Base-by-base conservation (phyloP, 2,329 filamentous ascomycete species). In the Alternaria consortialis region DNA sequence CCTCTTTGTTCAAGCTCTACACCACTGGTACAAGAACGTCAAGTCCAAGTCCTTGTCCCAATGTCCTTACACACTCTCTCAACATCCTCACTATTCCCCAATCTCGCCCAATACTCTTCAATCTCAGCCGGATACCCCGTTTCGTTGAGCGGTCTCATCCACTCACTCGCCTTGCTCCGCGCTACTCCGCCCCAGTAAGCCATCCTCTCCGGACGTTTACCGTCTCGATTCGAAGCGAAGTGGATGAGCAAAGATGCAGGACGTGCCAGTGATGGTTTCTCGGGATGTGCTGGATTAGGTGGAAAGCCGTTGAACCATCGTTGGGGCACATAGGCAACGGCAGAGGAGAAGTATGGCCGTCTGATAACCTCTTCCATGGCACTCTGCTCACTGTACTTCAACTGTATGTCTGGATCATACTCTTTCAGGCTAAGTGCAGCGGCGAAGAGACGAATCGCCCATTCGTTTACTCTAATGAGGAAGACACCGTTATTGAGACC, bases 401-500 rank as follows among this genome's bases (percentile, higher is more conserved):
- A 9, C 15, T 47, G 20, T 31, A 58, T 39, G n/a, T 54, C 56
- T 5, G 31, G 42, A 25, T 54, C 23, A 11, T 47, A 58, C 42
- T 58, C 56, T 15, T 29, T 46, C 27, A 54, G 23, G 31, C 56
- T 58, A 15, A 62, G 31, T 8, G 80, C 77, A 23, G 74, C 74
- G 2, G 73, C 73, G 62, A 82, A 77, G 5, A 81, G 68, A 9
- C 78, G 66, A 1, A 80, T 73, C 1, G 70, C 65, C 79, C 80
- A 81, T 32, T 70, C 65, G 13, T 70, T 70, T 27, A 81, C 80
- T 23, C 78, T 71, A 3, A 81, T 58, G 0, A 79, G 68, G 55
- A 82, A 82, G n/a, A 81, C 74, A 23, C 79, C 80, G 37, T 80
- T 80, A 61, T 81, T 82, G 2, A 82, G 69, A 0, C 80, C 80